Percentiles rank a stretch among this genome's conserved stretches.
Conservation (phyloP, 495 filamentous ascomycete species). For the Hyaloscypha variabilis region DNA sequence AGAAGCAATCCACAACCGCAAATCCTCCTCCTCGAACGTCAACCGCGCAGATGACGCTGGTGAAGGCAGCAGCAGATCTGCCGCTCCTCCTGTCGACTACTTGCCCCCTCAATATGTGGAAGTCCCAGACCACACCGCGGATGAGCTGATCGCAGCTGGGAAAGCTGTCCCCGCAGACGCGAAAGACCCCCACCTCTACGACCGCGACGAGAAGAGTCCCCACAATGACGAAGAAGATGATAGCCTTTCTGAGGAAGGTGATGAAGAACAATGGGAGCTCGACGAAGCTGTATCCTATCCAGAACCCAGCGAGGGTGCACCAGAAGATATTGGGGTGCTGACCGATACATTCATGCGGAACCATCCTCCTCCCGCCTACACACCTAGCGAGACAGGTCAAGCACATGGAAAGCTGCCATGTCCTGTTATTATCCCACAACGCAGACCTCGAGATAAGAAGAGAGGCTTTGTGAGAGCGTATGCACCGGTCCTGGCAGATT, state of each 20-base stretch:
- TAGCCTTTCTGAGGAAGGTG: slow-evolving; percentile 33
- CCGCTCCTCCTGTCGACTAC: not conserved
- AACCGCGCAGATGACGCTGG: not conserved
- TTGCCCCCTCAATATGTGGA: slow-evolving; percentile 25
- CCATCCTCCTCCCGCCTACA: slow-evolving; percentile 31
- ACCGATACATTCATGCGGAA: slow-evolving; percentile 32
- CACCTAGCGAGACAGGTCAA: slow-evolving; percentile 11
- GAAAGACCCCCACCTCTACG: slow-evolving; percentile 13
- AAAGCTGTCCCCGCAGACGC: slow-evolving; percentile 32
- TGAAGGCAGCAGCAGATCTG: slow-evolving; percentile 16
- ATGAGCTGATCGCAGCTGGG: slow-evolving; percentile 19
- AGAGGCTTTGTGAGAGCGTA: slow-evolving; percentile 54
- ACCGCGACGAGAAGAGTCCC: slow-evolving; percentile 13
- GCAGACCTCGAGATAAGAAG: slow-evolving; percentile 43
- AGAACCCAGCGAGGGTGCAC: slow-evolving; percentile 67
- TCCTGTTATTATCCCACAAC: slow-evolving; percentile 54
- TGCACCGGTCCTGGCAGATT: slow-evolving; percentile 51
- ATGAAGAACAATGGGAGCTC: slow-evolving; percentile 53
- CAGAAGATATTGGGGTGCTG: slow-evolving; percentile 64
- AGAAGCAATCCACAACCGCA: slow-evolving; percentile 42
- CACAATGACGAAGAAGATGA: slow-evolving; percentile 27
- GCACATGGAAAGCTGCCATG: slow-evolving; percentile 29
- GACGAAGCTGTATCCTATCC: slow-evolving; percentile 48
- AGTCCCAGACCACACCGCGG: slow-evolving; percentile 16
- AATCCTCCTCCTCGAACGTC: slow-evolving; percentile 15